Conservation (phyloP, 2,329 filamentous ascomycete species). For the Pyricularia pennisetigena region DNA sequence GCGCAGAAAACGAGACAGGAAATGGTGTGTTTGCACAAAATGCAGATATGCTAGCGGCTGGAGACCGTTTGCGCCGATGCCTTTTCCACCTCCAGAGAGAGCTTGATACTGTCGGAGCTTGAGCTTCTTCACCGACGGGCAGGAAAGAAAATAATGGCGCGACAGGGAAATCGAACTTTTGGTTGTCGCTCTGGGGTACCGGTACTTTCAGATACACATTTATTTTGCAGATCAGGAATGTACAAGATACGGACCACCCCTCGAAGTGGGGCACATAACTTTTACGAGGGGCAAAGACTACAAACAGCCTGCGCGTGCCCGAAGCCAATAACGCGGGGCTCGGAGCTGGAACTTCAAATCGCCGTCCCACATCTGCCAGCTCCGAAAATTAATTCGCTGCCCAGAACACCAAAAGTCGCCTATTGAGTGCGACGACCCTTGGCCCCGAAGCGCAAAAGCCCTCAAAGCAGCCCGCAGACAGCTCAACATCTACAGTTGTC, state of each 20-base stretch:
- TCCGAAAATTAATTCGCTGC: not conserved
- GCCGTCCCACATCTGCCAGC: slow-evolving; percentile 4
- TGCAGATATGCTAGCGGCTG: not conserved
- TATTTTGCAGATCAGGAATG: not conserved
- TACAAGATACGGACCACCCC: not conserved
- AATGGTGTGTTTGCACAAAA: not conserved
- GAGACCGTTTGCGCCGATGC: not conserved
- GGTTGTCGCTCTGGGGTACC: not conserved
- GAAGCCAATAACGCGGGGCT: slow-evolving; percentile 3
- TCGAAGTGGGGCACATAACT: not conserved
- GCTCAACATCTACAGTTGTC: not conserved
- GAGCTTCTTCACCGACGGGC: not conserved
- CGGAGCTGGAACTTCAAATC: slow-evolving; percentile 6
- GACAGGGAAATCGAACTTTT: not conserved
- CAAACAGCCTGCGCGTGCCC: not conserved
- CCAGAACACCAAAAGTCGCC: not conserved
- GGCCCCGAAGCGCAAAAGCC: not conserved
- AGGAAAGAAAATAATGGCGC: not conserved
- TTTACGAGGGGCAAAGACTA: not conserved
- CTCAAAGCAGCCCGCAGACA: not conserved
- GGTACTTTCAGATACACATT: not conserved
- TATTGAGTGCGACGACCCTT: not conserved
- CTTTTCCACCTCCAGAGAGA: not conserved
- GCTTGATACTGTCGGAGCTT: not conserved
- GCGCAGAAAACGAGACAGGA: not conserved